Evolutionary conservation across 192 early-diverging fungal genomes (phyloP).

Genomic region (Entomortierella lignicola): DNA sequence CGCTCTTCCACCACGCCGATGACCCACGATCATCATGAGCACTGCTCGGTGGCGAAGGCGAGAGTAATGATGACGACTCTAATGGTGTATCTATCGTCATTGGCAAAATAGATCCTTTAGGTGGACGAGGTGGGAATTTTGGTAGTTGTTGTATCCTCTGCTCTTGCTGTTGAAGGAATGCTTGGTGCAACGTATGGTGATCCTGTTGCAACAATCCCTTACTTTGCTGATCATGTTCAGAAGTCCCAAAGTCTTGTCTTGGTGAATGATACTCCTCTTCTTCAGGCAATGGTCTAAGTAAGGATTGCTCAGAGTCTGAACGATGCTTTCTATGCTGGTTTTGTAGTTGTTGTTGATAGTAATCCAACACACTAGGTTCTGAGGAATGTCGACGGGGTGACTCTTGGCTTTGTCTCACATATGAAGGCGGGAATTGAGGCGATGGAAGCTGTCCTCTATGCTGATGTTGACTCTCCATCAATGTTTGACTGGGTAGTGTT

Average conservation of each 20-base stretch:
- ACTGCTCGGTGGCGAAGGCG: not conserved
- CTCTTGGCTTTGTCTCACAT: not conserved
- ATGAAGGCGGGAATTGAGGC: conserved; percentile 1
- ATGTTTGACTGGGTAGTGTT: conserved; percentile 10
- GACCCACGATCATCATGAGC: not conserved
- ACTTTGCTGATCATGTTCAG: not conserved
- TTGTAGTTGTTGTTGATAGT: conserved; percentile 30
- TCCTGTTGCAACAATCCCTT: conserved; percentile 18
- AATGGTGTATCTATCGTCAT: not conserved
- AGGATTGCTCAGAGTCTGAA: not conserved
- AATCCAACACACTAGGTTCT: conserved; percentile 8
- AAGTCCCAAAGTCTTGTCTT: not conserved
- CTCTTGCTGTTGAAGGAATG: conserved; percentile 9
- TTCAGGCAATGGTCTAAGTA: not conserved
- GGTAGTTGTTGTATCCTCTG: conserved; percentile 1
- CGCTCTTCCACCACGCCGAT: not conserved
- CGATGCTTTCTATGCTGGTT: conserved; percentile 5
- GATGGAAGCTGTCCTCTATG: conserved; percentile 26
- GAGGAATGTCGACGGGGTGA: not conserved
- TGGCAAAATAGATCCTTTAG: conserved; percentile 1
- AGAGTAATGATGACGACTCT: not conserved
- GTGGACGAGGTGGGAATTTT: conserved; percentile 12
- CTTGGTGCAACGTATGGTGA: conserved; percentile 13
- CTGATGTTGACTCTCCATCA: conserved; percentile 29
- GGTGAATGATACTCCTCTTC: not conserved